A percentile compares a stretch with the other conserved stretches of the same genome.
These are phyloP conservation scores for Phytopythium helicoides DNA, from an alignment of 352 stramenopile genomes.

Conservation along the genomic window DNA sequence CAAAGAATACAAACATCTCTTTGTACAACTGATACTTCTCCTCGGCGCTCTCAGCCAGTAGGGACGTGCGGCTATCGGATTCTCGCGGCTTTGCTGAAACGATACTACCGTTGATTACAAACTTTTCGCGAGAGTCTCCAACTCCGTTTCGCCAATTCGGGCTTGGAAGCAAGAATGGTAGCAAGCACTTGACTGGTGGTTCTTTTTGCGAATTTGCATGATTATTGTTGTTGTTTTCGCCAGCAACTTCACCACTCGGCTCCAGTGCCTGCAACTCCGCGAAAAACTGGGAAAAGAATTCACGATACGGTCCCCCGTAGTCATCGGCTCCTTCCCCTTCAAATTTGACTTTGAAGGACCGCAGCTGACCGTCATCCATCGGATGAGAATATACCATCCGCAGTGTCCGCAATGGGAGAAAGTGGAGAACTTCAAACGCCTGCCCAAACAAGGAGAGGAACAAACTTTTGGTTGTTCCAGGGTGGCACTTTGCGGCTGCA, in stretches of 20 bases:
- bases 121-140: slow-evolving; percentile 78
- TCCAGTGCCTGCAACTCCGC: slow-evolving; percentile 55
- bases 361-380: slow-evolving; percentile 91
- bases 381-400: slow-evolving; percentile 91
- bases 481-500: slow-evolving; percentile 70
- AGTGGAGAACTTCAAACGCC: slow-evolving; percentile 85
- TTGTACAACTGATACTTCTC: slow-evolving; percentile 58
- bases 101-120: slow-evolving; percentile 68
- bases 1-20: slow-evolving; percentile 90
- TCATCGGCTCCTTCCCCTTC: slow-evolving; percentile 94
- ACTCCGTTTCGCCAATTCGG: slow-evolving; percentile 86
- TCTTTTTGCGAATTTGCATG: neutral
- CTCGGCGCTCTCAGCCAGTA: slow-evolving; percentile 27
- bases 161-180: slow-evolving; percentile 86
- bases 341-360: slow-evolving; percentile 94
- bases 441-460: slow-evolving; percentile 84
- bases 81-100: slow-evolving; percentile 1
- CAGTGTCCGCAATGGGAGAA: slow-evolving; percentile 61
- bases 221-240: slow-evolving; percentile 7
- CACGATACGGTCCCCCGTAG: slow-evolving; percentile 92
- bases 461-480: slow-evolving; percentile 60
- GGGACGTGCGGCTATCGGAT: neutral
- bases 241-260: neutral
- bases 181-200: slow-evolving; percentile 32
- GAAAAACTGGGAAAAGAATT: slow-evolving; percentile 91